Conservation (phyloP, 768 basidiomycete genomes). For the Candolleomyces eurysporus region DNA sequence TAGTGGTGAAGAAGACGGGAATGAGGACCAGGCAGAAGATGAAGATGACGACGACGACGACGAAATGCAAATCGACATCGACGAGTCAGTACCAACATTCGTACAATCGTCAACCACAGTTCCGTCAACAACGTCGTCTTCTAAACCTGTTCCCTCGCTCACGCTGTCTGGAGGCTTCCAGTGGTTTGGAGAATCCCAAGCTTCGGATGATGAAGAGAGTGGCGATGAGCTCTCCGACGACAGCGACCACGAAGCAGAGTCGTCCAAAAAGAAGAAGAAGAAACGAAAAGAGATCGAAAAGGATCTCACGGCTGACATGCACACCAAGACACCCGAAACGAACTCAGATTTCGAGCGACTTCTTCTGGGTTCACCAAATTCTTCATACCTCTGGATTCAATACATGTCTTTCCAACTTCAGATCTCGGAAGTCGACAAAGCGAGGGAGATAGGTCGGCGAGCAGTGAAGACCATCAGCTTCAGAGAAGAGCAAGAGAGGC, state of each 20-base stretch:
- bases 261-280: slow-evolving; percentile 62
- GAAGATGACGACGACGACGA: slow-evolving; percentile 34
- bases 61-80: slow-evolving; percentile 46
- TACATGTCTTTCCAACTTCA: slow-evolving; percentile 99
- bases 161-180: slow-evolving; percentile 63
- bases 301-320: slow-evolving; percentile 86
- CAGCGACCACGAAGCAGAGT: slow-evolving; percentile 42
- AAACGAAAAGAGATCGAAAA: slow-evolving; percentile 71
- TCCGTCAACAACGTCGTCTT: too few species aligned
- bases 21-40: not conserved
- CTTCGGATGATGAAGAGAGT: slow-evolving; percentile 33
- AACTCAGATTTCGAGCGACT: slow-evolving; percentile 93
- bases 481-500: slow-evolving; percentile 92
- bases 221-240: slow-evolving; percentile 31
- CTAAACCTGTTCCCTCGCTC: slow-evolving; percentile 36
- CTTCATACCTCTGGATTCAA: slow-evolving; percentile 97
- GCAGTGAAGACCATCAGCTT: slow-evolving; percentile 89
- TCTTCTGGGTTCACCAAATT: slow-evolving; percentile 91
- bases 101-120: slow-evolving; percentile 6
- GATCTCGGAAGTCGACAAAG: slow-evolving; percentile 95
- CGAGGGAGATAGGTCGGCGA: slow-evolving; percentile 79
- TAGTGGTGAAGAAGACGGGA: not conserved
- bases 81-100: slow-evolving; percentile 25
- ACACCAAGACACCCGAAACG: slow-evolving; percentile 82
- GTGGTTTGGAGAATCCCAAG: slow-evolving; percentile 52